phyloP scores from a whole-genome alignment of 345 rosid species.

The Chamaenerion angustifolium region DNA sequence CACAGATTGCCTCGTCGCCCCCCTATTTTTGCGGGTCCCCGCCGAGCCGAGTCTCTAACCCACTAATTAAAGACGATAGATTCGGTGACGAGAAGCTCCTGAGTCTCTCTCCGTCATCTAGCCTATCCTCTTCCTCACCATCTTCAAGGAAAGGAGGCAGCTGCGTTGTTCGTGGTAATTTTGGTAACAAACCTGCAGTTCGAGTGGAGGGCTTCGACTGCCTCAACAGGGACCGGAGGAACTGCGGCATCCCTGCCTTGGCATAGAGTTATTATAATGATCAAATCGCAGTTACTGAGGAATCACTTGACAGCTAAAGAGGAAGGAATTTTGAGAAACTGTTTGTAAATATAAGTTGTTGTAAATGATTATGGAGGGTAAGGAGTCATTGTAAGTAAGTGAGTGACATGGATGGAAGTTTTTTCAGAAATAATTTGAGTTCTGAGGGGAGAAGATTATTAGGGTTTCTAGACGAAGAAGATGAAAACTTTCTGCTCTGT shows the following conservation, averaged over 20 bases:
- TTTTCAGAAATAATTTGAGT: conserved; percentile 3
- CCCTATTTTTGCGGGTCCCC: conserved; percentile 86
- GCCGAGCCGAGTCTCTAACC: conserved; percentile 99
- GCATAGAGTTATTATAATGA: conserved; percentile 25
- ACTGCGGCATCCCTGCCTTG: conserved; percentile 65
- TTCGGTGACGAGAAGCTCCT: conserved; percentile 46
- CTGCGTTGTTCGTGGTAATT: conserved; percentile 34
- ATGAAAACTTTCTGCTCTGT: neutral
- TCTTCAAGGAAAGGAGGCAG: conserved; percentile 56
- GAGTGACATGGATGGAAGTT: neutral
- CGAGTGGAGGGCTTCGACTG: conserved; percentile 90
- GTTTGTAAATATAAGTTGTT: conserved; percentile 2
- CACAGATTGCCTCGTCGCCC: conserved; percentile 57
- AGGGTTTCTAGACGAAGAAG: neutral
- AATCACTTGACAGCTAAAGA: no score
- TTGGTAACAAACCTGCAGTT: conserved; percentile 72
- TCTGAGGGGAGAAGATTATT: neutral
- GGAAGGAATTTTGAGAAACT: conserved; percentile 3
- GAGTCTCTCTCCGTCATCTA: conserved; percentile 25
- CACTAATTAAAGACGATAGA: conserved; percentile 72
- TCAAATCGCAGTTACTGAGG: no score
- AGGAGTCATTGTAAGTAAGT: conserved; percentile 2
- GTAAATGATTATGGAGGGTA: neutral
- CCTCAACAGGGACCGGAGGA: conserved; percentile 67
- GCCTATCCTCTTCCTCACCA: conserved; percentile 29